These are phyloP conservation scores for Vigna mungo DNA, from an alignment of 306 rosid genomes.

Conservation along the genomic window DNA sequence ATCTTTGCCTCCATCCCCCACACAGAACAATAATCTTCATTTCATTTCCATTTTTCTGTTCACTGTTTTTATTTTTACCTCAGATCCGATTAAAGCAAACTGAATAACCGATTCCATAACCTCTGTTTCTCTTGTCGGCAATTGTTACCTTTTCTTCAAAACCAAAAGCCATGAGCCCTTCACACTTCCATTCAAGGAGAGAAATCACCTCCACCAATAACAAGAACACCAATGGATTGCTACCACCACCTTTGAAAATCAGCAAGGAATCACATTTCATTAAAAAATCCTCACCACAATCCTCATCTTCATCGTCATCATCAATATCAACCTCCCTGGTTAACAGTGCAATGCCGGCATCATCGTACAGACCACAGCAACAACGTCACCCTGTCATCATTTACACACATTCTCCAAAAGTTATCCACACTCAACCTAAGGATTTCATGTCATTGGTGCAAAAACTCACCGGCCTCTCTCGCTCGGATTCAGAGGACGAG, in stretches of 20 bases:
- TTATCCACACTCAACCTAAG: conserved; percentile 74
- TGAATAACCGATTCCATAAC: background rate
- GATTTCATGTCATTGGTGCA: conserved; percentile 83
- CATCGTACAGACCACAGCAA: conserved; percentile 47
- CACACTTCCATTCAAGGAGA: conserved; percentile 52
- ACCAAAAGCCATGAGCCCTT: conserved; percentile 55
- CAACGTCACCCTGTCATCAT: conserved; percentile 76
- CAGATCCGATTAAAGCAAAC: conserved; percentile 37
- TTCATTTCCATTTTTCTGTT: background rate
- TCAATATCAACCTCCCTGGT: conserved; percentile 38
- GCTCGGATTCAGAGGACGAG: conserved; percentile 26
- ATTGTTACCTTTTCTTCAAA: conserved; percentile 19
- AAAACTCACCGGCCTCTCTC: conserved; percentile 71
- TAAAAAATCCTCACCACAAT: conserved; percentile 43
- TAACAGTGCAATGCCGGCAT: conserved; percentile 6
- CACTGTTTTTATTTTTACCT: background rate
- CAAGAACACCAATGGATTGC: conserved; percentile 33
- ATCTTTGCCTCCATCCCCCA: conserved; percentile 29
- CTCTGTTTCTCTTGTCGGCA: conserved; percentile 1
- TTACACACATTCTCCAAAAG: conserved; percentile 82
- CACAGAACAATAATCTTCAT: conserved; percentile 8
- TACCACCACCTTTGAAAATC: conserved; percentile 68
- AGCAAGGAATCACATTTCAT: conserved; percentile 70
- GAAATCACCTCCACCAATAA: conserved; percentile 25
- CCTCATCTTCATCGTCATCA: background rate